Conservation (phyloP, 2,329 filamentous ascomycete genomes). For the Huntiella decipiens region DNA sequence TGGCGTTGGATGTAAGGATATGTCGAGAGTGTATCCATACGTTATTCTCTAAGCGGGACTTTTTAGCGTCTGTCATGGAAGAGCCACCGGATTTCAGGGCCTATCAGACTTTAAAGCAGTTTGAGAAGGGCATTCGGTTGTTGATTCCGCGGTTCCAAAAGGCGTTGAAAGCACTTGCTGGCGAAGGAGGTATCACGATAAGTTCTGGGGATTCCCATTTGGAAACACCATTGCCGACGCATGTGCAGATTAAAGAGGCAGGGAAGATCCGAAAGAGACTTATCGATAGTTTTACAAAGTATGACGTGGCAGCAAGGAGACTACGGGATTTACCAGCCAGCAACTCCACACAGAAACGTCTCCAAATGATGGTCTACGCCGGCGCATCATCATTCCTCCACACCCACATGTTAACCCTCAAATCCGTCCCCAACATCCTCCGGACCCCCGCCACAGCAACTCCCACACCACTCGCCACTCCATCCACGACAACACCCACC, state of each 20-base stretch:
- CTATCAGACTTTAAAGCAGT: constrained; percentile 69
- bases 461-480: constrained; percentile 5
- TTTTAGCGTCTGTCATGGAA: constrained; percentile 46
- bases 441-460: constrained; percentile 14
- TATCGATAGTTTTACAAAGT: constrained; percentile 76
- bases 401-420: constrained; percentile 77
- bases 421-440: constrained; percentile 50
- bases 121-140: constrained; percentile 68
- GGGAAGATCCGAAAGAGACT: constrained; percentile 77
- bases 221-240: constrained; percentile 19
- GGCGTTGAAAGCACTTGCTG: constrained; percentile 43
- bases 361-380: constrained; percentile 68
- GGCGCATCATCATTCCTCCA: constrained; percentile 72
- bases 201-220: constrained; percentile 11
- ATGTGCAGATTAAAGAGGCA: constrained; percentile 62
- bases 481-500: constrained; percentile 7
- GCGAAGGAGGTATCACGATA: constrained; percentile 20
- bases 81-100: constrained; percentile 59
- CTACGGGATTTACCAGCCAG: constrained; percentile 61
- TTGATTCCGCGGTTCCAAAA: constrained; percentile 73
- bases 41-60: constrained; percentile 52
- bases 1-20: constrained; percentile 71
- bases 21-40: constrained; percentile 66
- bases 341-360: constrained; percentile 49
- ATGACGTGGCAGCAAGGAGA: constrained; percentile 62